Evolutionary conservation across 1,284 basidiomycete genomes (phyloP), one percentile per base, ranked within the genome.

Genomic region (Coniferiporia weirii): DNA sequence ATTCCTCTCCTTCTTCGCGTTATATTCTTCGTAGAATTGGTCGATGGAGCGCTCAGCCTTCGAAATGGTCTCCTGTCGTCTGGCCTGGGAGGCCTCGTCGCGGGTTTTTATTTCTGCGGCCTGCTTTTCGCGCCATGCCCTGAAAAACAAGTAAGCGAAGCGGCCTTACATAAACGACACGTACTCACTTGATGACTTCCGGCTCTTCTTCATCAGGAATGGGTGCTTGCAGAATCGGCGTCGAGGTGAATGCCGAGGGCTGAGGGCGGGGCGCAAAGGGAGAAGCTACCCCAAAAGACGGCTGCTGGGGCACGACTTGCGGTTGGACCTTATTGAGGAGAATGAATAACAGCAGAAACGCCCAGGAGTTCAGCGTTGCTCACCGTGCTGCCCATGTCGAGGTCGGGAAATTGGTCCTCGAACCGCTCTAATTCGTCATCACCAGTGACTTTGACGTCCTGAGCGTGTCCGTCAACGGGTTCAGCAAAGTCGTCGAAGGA

Each of bases 11-110:
- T 97, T 98, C 77, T 93, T 90, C 64, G 82, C 79, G 59, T 94
- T 85, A 73, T 99, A 98, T 58, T 93, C 87, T 69, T 94, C 93
- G 73, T 99, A 99, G 73, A 98, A 99, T 68, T 90, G 83, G 75
- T 99, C 97, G 65, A 99, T 98, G 34, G 91, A 82, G 67, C 87
- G 84, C 72, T 98, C 95, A 19, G 97, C 97, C 71, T 88, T 91
- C 54, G 83, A 81, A 66, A 95, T 87, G 52, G 89, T 93, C 69
- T 96, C 93, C 66, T 93, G 89, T 66, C 90, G 87, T 72, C 85
- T 88, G 52, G 79, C 80, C 71, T 87, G 86, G 43, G 91, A 89
- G 51, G 81, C 84, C 65, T 91, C 93, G 71, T 84, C 95, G 67
- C 82, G 85, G 35, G 80, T 79, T 68, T 81, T 84, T 65, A 99